phyloP scores from a whole-genome alignment of 176 grass and related monocot species.

The Themeda triandra region DNA sequence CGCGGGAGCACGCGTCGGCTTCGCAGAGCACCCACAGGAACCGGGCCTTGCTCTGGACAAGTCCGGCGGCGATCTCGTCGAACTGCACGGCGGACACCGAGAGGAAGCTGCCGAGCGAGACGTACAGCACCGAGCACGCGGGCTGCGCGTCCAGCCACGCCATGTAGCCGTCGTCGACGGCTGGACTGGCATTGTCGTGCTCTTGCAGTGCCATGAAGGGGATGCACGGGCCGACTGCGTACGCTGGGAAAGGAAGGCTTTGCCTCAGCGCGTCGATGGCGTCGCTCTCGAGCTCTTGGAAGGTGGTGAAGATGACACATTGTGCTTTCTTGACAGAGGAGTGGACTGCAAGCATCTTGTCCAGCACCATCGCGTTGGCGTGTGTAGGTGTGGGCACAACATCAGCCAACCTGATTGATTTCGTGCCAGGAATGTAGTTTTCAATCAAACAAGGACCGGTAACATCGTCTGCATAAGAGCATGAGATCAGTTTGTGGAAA shows the following conservation, averaged over 20 bases:
- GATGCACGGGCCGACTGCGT: conserved; percentile 30
- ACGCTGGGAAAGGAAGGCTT: conserved; percentile 13
- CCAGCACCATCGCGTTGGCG: background rate
- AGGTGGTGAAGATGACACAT: conserved; percentile 41
- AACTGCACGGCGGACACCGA: conserved; percentile 29
- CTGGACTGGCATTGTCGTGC: background rate
- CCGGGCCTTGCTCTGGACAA: conserved; percentile 7
- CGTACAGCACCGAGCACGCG: conserved; percentile 24
- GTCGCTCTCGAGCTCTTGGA: conserved; percentile 25
- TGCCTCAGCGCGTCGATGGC: background rate
- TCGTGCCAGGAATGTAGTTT: conserved; percentile 35
- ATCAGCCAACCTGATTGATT: conserved; percentile 12
- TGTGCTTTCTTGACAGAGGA: conserved; percentile 2
- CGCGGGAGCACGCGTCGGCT: background rate
- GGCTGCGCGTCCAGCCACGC: conserved; percentile 44
- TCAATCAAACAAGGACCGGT: conserved; percentile 35
- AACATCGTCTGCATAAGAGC: conserved; percentile 12
- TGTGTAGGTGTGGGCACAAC: background rate
- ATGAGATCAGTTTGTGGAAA: background rate
- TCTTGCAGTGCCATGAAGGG: conserved; percentile 19
- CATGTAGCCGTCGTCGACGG: background rate
- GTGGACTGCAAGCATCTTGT: conserved; percentile 11
- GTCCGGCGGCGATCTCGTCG: conserved; percentile 34
- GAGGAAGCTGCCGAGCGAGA: conserved; percentile 53
- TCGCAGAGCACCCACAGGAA: conserved; percentile 42